These are phyloP conservation scores for Didymella sp. DNA, from an alignment of 2,329 filamentous ascomycete species.

Conservation along the genomic window DNA sequence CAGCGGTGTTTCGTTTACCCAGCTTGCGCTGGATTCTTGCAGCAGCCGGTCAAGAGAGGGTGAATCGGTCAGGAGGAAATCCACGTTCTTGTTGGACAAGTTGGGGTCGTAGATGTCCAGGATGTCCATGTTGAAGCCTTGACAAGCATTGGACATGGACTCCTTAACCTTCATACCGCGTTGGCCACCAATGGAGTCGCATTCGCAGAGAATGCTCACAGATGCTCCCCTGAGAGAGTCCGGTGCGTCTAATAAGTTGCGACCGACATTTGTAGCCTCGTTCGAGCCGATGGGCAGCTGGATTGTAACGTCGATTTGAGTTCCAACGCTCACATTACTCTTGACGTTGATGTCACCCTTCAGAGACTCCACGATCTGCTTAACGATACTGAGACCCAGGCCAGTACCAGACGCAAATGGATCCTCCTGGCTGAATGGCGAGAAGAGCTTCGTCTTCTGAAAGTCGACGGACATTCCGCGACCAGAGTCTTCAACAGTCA, in stretches of 20 bases:
- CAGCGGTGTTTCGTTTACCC: conserved; percentile 25
- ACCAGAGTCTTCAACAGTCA: conserved; percentile 50
- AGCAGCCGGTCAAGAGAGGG: conserved; percentile 34
- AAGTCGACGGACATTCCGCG: conserved; percentile 47
- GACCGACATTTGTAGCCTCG: conserved; percentile 22
- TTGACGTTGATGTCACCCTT: conserved; percentile 43
- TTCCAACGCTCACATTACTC: conserved; percentile 38
- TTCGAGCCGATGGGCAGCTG: conserved; percentile 28
- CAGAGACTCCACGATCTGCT: conserved; percentile 45
- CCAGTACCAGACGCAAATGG: conserved; percentile 45
- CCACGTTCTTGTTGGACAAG: conserved; percentile 21
- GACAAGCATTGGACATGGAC: conserved; percentile 35
- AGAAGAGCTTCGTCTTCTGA: conserved; percentile 41
- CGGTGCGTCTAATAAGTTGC: conserved; percentile 24
- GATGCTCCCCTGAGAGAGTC: conserved; percentile 27
- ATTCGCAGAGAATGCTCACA: conserved; percentile 34
- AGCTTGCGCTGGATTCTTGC: conserved; percentile 21
- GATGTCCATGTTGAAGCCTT: conserved; percentile 35
- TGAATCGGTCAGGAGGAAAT: conserved; percentile 40
- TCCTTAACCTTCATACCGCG: conserved; percentile 36
- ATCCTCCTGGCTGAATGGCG: conserved; percentile 48
- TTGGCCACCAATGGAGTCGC: conserved; percentile 28
- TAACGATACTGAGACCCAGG: conserved; percentile 46
- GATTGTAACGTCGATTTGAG: conserved; percentile 34
- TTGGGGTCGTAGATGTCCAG: conserved; percentile 21